Conservation (phyloP, 2,329 filamentous ascomycete species). For the Cladorrhinum sp. region DNA sequence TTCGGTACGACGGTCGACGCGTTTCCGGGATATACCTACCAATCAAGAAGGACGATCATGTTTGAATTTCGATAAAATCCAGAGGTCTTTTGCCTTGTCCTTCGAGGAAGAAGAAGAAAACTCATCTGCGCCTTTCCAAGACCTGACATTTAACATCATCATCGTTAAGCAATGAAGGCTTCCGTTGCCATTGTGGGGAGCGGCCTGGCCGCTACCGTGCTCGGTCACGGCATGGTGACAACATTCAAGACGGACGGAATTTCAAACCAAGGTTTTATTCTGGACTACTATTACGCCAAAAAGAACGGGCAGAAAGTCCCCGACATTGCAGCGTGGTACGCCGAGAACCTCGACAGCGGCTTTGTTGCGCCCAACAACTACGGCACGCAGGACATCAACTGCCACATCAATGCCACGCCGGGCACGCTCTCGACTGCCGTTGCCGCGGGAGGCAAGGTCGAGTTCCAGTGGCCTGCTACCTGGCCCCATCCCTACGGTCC, state of each 20-base stretch:
- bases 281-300: constrained; percentile 35
- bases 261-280: constrained; percentile 31
- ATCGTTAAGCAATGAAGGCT: not conserved
- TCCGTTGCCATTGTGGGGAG: constrained; percentile 12
- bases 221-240: constrained; percentile 46
- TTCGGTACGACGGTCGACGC: not conserved
- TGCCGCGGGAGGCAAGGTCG: constrained; percentile 20
- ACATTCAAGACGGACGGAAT: constrained; percentile 46
- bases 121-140: not conserved
- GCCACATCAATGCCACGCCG: constrained; percentile 33
- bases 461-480: constrained; percentile 26
- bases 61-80: too few species aligned
- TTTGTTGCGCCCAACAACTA: constrained; percentile 37
- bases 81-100: too few species aligned
- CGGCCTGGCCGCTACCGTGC: constrained; percentile 29
- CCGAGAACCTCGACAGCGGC: constrained; percentile 37
- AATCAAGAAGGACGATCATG: too few species aligned
- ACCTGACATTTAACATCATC: not conserved
- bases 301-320: constrained; percentile 25
- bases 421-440: constrained; percentile 11
- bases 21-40: not conserved
- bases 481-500: constrained; percentile 36
- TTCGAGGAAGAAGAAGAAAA: too few species aligned
- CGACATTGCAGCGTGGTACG: constrained; percentile 30
- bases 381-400: constrained; percentile 36